Conservation (phyloP, 2,329 filamentous ascomycete species). For the Colletotrichum orbiculare region DNA sequence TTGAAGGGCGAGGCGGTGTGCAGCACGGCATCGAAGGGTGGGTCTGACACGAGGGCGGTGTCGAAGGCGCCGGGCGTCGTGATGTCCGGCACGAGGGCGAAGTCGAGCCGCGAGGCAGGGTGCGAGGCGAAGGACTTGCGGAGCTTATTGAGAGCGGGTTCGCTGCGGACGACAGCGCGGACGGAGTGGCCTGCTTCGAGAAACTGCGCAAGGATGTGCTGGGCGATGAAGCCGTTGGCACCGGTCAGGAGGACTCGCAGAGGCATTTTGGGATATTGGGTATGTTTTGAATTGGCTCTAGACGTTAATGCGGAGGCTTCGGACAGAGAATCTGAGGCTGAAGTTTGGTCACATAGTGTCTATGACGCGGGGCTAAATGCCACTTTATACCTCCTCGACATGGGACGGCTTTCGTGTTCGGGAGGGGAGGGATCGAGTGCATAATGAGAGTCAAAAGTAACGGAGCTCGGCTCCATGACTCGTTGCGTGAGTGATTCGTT, state of each 20-base stretch:
- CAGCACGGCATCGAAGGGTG: conserved; percentile 78
- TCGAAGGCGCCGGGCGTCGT: conserved; percentile 47
- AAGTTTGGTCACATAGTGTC: too few relatives aligned
- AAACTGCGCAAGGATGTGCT: conserved; percentile 50
- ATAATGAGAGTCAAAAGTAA: too few relatives aligned
- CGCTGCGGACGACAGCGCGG: conserved; percentile 50
- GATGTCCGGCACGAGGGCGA: conserved; percentile 49
- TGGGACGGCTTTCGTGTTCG: too few relatives aligned
- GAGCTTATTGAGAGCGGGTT: conserved; percentile 5
- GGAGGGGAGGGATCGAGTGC: too few relatives aligned
- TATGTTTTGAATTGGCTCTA: neutral
- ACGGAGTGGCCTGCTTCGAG: conserved; percentile 50
- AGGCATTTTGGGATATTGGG: conserved; percentile 6
- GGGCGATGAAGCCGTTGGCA: conserved; percentile 55
- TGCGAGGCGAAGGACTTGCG: conserved; percentile 7
- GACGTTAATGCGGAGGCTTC: too few relatives aligned
- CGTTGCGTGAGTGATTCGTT: too few relatives aligned
- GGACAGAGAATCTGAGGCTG: too few relatives aligned
- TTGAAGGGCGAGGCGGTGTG: conserved; percentile 83
- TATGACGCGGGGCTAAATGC: too few relatives aligned
- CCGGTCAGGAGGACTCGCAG: conserved; percentile 46
- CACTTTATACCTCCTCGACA: too few relatives aligned
- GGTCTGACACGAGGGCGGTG: conserved; percentile 45
- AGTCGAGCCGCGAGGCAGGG: conserved; percentile 36
- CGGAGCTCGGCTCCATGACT: too few relatives aligned